Evolutionary conservation across 148 eudicot species (phyloP), one percentile per base, ranked within the genome.

Genomic region (Pharnaceum exiguum): DNA sequence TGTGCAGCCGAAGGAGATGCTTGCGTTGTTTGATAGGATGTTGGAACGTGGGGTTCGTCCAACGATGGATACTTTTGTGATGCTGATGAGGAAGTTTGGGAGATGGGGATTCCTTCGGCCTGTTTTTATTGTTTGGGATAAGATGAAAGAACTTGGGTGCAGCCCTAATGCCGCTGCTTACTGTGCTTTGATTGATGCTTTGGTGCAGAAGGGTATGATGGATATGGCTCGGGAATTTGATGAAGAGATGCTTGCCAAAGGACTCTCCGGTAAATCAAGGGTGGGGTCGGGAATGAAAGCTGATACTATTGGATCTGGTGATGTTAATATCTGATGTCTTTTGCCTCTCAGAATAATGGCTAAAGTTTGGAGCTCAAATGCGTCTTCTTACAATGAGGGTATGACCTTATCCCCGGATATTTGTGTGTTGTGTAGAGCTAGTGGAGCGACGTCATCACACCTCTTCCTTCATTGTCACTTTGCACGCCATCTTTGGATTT

Each of bases 101-200:
- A 77, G 85, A 44, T 93, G 96, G 99, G 99, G 99, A 13, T 86
- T 93, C 65, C 83, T 93, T 40, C 65, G 99, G 44, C 99, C 99
- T 5, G 80, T 83, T 56, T 76, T 81, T 25, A 26, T 66, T 38
- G 70, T 89, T 47, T 93, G 99, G 96, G 71, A 89, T 51, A 93
- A 82, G 67, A 93, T 89, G 91, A 73, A 72, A 66, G 86, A 81
- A 50, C 81, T 81, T 54, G 94, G 94, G 11, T 62, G 78, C 55
- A 86, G 99, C 75, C 99, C 99, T 3, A 83, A 89, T 70, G 91
- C 69, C 53, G 80, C 70, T 67, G 95, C 96, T 44, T 93, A 89
- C 60, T 85, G 86, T 78, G 95, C 96, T 4, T 52, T 93, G 46
- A 93, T 89, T 70, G 99, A 93, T 82, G 96, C 78, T 32, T 82